Evolutionary conservation across 257 asterid species (phyloP).

Genomic region (Handroanthus guayacan): DNA sequence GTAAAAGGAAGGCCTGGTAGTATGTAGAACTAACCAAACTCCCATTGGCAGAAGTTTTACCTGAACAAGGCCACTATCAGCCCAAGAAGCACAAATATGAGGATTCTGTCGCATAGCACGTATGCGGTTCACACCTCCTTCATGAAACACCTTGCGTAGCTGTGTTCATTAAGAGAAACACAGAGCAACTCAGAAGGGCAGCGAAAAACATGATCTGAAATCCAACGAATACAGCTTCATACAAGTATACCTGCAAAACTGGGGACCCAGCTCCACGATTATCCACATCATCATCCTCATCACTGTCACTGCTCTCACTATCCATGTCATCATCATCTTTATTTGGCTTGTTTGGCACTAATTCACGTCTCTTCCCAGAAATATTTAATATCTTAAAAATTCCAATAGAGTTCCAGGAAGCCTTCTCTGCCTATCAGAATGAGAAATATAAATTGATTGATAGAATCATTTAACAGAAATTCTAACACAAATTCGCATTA

Average conservation of each 20-base stretch:
- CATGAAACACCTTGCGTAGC: slow-evolving; percentile 73
- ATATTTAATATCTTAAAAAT: slow-evolving; percentile 73
- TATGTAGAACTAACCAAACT: background rate
- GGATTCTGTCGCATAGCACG: slow-evolving; percentile 92
- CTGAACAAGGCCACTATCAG: slow-evolving; percentile 87
- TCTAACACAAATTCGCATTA: background rate
- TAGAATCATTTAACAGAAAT: background rate
- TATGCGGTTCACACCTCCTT: slow-evolving; percentile 87
- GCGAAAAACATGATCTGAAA: slow-evolving; percentile 11
- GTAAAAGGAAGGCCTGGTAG: background rate
- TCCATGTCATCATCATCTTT: slow-evolving; percentile 76
- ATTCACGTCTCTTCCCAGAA: slow-evolving; percentile 85
- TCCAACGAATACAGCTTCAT: background rate
- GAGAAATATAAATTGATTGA: slow-evolving; percentile 12
- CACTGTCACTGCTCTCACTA: slow-evolving; percentile 83
- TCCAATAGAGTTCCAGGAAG: slow-evolving; percentile 75
- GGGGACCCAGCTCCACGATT: slow-evolving; percentile 62
- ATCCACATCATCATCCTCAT: slow-evolving; percentile 71
- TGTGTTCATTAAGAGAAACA: slow-evolving; percentile 45
- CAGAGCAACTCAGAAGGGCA: background rate
- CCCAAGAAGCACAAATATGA: slow-evolving; percentile 95
- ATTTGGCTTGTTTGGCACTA: slow-evolving; percentile 60
- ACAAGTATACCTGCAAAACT: slow-evolving; percentile 62
- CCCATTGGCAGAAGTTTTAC: slow-evolving; percentile 37
- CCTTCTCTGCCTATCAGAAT: slow-evolving; percentile 70